Base-by-base conservation (phyloP, 495 filamentous ascomycete genomes). In the Aspergillus hancockii region DNA sequence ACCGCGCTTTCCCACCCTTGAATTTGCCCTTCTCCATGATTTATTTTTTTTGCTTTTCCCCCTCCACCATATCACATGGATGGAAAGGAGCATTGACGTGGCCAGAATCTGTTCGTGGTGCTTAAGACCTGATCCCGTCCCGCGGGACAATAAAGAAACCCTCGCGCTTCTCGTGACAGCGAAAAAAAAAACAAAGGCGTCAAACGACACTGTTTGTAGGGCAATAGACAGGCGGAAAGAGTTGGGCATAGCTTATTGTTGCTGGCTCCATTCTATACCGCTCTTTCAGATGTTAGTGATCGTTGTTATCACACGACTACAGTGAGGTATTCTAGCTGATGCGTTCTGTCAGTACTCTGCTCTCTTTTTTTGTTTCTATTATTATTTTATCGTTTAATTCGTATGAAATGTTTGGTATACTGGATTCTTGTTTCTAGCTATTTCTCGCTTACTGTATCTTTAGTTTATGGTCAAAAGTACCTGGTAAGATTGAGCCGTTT, bases 71-170 rank as follows among this genome's bases (percentile, higher is more conserved):
- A 60, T 67, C 65, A 67, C 65, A 64, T 64, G 65, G 65, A 32
- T 51, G 4, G 34, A 21, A 13, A 30, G 14, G 52, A 46, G 38
- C 50, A 62, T 60, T 60, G 65, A 67, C 65, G 65, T 67, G 65
- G 62, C 65, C 59, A 41, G 46, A 60, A 53, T 67, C 65, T 51
- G 61, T 67, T 67, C 65, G 65, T 49, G 22, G 55, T 51, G 53
- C 32, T 50, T 25, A 23, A 55, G 25, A 25, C 49, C 28, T 49
- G 49, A 49, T 61, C 28, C 61, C 55, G 60, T 63, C 61, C 60
- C 32, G 58, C 60, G 56, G 59, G 45, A 57, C 50, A 52, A 47
- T 36, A 56, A n/a, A 52, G 43, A 55, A 57, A 43, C 25, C 49
- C 36, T 19, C 16, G 25, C 55, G 22, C 34, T 63, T 58, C 64